These are phyloP conservation scores for Euptelea pleiosperma DNA, from an alignment of 164 flowering plant species.

Conservation along the genomic window DNA sequence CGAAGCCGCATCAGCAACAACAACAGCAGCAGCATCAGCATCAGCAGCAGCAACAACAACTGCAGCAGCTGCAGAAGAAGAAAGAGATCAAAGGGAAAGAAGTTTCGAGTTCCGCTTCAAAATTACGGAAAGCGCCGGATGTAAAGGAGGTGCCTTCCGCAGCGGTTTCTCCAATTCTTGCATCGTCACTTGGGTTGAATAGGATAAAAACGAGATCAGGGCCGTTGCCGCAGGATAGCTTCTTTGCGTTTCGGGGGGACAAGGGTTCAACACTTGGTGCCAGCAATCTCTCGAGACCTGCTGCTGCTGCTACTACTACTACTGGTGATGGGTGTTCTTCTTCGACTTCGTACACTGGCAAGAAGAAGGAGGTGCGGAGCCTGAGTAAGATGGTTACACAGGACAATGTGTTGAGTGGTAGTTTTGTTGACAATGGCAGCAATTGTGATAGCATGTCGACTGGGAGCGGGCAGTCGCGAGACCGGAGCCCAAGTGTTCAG, in stretches of 20 bases:
- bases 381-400: constrained; percentile 22
- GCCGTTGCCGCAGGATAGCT: constrained; percentile 94
- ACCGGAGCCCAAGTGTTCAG: constrained; percentile 50
- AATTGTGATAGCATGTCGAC: constrained; percentile 48
- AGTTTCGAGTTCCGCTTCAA: constrained; percentile 10
- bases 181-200: constrained; percentile 84
- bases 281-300: constrained; percentile 62
- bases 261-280: constrained; percentile 50
- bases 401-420: constrained; percentile 20
- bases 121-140: constrained; percentile 17
- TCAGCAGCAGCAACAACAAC: constrained; percentile 5
- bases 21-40: constrained; percentile 6
- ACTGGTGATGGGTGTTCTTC: constrained; percentile 14
- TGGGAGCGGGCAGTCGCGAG: constrained; percentile 49
- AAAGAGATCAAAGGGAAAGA: constrained; percentile 39
- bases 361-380: constrained; percentile 33
- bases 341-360: constrained; percentile 19
- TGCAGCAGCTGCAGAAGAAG: constrained; percentile 23
- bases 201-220: constrained; percentile 95
- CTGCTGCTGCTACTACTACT: no score
- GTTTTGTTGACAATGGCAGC: constrained; percentile 37
- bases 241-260: constrained; percentile 55
- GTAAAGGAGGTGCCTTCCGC: constrained; percentile 26
- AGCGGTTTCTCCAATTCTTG: constrained; percentile 66
- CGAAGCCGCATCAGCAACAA: constrained; percentile 7